These are phyloP conservation scores for Lippia alba DNA, from an alignment of 305 asterid species.

Conservation along the genomic window DNA sequence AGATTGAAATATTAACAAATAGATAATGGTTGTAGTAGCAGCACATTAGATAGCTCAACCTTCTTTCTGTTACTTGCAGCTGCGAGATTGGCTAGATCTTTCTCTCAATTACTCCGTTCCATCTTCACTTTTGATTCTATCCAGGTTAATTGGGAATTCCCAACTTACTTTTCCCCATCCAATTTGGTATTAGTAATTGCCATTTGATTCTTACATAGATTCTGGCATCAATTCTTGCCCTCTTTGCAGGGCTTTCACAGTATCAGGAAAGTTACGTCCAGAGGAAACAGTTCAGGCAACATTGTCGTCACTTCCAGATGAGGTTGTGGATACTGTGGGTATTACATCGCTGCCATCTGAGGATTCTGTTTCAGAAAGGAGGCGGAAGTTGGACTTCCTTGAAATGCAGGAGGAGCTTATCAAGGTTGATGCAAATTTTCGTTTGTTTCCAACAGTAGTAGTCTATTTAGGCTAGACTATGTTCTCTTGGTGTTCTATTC, in stretches of 20 bases:
- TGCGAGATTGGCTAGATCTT: slow-evolving; percentile 88
- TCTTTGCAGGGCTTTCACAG: slow-evolving; percentile 69
- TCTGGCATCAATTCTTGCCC: slow-evolving; percentile 38
- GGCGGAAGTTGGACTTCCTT: slow-evolving; percentile 82
- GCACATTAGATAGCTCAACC: background rate
- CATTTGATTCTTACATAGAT: slow-evolving; percentile 25
- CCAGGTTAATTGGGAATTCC: slow-evolving; percentile 56
- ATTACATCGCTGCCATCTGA: slow-evolving; percentile 78
- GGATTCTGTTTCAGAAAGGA: slow-evolving; percentile 84
- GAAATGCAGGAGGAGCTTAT: slow-evolving; percentile 93
- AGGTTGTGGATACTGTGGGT: slow-evolving; percentile 87
- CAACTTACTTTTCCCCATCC: slow-evolving; percentile 10
- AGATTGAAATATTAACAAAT: too few relatives aligned
- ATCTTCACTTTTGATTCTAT: slow-evolving; percentile 82
- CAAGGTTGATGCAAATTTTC: slow-evolving; percentile 54
- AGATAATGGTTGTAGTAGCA: too few relatives aligned
- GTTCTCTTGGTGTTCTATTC: slow-evolving; percentile 23
- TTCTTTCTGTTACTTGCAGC: slow-evolving; percentile 48
- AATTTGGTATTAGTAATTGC: background rate
- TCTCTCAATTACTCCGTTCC: slow-evolving; percentile 88
- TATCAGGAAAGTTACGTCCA: slow-evolving; percentile 76
- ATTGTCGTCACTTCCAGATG: slow-evolving; percentile 84
- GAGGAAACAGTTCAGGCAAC: slow-evolving; percentile 86
- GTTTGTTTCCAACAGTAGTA: slow-evolving; percentile 23
- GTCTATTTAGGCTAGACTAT: slow-evolving; percentile 25